A percentile compares a stretch with the other conserved stretches of the same genome.
Conservation (phyloP, 305 asterid species). For the Solanum hybrid region DNA sequence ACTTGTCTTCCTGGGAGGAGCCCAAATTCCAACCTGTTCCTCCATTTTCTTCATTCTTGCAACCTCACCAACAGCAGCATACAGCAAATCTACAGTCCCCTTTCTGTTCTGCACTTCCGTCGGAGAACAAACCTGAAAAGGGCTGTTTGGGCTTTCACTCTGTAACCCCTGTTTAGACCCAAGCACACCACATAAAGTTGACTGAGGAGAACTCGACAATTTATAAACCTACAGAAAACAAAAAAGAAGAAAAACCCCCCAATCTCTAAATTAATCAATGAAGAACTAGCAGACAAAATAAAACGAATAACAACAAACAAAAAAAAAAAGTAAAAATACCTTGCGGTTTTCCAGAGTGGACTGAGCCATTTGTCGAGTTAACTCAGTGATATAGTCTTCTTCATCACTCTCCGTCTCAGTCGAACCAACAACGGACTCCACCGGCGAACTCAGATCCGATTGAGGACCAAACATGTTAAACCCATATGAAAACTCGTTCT, state of each 20-base stretch:
- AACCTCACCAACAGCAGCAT: slow-evolving; percentile 59
- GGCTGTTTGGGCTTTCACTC: neutral
- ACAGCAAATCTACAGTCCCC: slow-evolving; percentile 3
- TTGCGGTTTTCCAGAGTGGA: slow-evolving; percentile 15
- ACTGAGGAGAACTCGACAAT: slow-evolving; percentile 29
- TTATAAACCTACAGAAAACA: slow-evolving; percentile 8
- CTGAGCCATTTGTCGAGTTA: slow-evolving; percentile 16
- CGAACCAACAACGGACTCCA: slow-evolving; percentile 22
- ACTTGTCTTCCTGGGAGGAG: slow-evolving; percentile 19
- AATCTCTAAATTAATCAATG: neutral
- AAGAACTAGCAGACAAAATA: neutral
- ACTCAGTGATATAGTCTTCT: slow-evolving; percentile 22
- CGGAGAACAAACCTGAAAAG: neutral
- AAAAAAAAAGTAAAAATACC: neutral
- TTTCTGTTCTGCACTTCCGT: neutral
- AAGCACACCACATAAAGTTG: slow-evolving; percentile 21
- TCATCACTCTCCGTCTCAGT: slow-evolving; percentile 30
- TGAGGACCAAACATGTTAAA: slow-evolving; percentile 2
- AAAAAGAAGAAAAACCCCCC: neutral
- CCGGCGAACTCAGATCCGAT: slow-evolving; percentile 30
- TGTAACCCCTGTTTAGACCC: slow-evolving; percentile 12
- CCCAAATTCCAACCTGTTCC: slow-evolving; percentile 27
- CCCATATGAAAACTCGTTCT: slow-evolving; percentile 3
- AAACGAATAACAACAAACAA: neutral
- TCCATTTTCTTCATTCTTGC: slow-evolving; percentile 42